A percentile compares a stretch with the other conserved stretches of the same genome.
Conservation (phyloP, 495 filamentous ascomycete species). For the Terfezia claveryi region DNA sequence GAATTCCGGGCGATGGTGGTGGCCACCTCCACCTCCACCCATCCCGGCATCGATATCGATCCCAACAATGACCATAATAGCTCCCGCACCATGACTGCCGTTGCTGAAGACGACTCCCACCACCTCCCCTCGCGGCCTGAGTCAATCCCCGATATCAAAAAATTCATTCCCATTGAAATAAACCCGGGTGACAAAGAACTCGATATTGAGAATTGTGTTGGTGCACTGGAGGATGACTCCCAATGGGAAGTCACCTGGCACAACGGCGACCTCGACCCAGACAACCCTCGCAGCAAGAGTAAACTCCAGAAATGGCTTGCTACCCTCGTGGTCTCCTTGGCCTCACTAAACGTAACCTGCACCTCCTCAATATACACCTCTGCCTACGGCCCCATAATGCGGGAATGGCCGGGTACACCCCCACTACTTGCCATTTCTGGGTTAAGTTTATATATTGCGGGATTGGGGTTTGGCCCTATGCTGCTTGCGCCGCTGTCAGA, state of each 20-base stretch:
- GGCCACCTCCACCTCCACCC: no score
- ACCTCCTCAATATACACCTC: conserved; percentile 74
- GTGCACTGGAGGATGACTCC: no score
- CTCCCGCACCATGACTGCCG: no score
- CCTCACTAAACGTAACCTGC: conserved; percentile 70
- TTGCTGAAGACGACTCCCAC: no score
- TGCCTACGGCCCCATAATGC: conserved; percentile 60
- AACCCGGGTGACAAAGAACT: no score
- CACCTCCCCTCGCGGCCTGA: no score
- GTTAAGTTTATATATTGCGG: conserved; percentile 57
- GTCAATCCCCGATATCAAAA: no score
- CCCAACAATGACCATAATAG: no score
- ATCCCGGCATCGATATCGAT: no score
- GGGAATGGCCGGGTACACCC: conserved; percentile 43
- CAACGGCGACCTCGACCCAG: conserved; percentile 46
- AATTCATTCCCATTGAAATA: no score
- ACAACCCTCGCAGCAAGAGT: conserved; percentile 49
- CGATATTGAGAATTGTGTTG: no score
- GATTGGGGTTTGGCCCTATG: conserved; percentile 26
- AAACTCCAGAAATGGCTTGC: conserved; percentile 56
- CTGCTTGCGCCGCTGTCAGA: conserved; percentile 32
- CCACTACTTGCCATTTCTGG: conserved; percentile 56
- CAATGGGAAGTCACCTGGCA: conserved; percentile 35
- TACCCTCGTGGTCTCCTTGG: conserved; percentile 43
- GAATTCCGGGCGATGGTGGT: no score